Evolutionary conservation across 495 filamentous ascomycete genomes (phyloP), one percentile per base, ranked within the genome.

Genomic region (Thozetella sp.): DNA sequence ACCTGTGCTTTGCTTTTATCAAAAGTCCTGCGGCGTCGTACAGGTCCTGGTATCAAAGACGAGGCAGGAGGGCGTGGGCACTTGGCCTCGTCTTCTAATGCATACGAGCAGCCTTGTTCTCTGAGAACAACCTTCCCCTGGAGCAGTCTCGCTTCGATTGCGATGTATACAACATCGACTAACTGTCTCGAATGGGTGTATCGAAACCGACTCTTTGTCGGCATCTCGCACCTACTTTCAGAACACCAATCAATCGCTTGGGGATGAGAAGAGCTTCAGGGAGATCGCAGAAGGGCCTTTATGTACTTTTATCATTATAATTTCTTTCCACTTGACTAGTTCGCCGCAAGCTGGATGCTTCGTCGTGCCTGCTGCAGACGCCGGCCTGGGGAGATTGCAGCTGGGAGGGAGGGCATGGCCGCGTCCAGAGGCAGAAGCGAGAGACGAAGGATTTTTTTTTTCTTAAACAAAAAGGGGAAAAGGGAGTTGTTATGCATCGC

Each of bases 1-100:
- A 50, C 60, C 59, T 66, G 55, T 65, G 57, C 63, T 63, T 68
- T 67, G 68, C 67, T 61, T 51, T 53, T 62, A 63, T 61, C 61
- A 60, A 69, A 67, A 60, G 65, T 66, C 59, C 66, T 51, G 57
- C 56, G 63, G 55, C 58, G 59, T 60, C 53, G 51, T 57, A 3
- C 6, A 56, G 19, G 15, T 23, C 17, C 17, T 15, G 27, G 22
- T 2, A 11, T 25, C 54, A 22, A 22, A 25, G 54, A 25, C 23
- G 24, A 2, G 54, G 37, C 22, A 24, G 22, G 2, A 23, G 30
- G 12, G 22, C 3, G 25, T 34, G 13, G 13, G 20, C 52, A 20
- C 23, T 50, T 22, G 20, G 24, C n/a, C 6, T n/a, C 4, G 24
- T 12, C 6, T n/a, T 2, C 40, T 34, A 48, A 48, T 20, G 43